These are phyloP conservation scores for Thelephora aurantiotincta DNA, from an alignment of 768 basidiomycete genomes.

Conservation along the genomic window DNA sequence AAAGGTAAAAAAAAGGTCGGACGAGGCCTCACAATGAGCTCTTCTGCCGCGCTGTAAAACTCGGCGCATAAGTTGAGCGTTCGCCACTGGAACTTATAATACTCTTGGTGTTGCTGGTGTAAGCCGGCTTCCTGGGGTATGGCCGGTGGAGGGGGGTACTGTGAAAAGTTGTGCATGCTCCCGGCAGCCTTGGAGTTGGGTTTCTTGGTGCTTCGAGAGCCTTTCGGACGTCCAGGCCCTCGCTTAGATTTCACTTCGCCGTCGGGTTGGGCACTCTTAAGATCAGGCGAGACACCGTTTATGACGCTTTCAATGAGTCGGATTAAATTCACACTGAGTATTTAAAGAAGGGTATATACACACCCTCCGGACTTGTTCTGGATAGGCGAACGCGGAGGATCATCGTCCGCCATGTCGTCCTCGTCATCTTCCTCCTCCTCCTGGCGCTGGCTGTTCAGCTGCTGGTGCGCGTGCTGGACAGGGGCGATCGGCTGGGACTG, in stretches of 20 bases:
- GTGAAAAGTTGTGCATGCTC: constrained; percentile 25
- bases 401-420: constrained; percentile 58
- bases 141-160: constrained; percentile 28
- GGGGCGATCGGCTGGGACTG: constrained; percentile 16
- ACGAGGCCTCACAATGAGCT: constrained; percentile 51
- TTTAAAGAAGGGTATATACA: constrained; percentile 6
- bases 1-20: constrained; percentile 4
- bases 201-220: constrained; percentile 48
- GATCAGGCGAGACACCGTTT: constrained; percentile 7
- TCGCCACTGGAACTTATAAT: constrained; percentile 81
- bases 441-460: constrained; percentile 17
- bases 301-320: constrained; percentile 1
- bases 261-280: constrained; percentile 5
- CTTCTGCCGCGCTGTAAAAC: constrained; percentile 77
- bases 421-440: constrained; percentile 65
- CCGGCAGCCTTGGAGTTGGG: constrained; percentile 8
- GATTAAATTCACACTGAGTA: not conserved
- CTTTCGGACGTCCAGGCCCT: constrained; percentile 65
- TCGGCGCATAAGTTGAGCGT: constrained; percentile 72
- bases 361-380: constrained; percentile 16
- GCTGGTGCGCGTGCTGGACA: constrained; percentile 10
- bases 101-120: constrained; percentile 57
- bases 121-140: constrained; percentile 23
- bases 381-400: constrained; percentile 22
- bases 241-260: constrained; percentile 41